A percentile compares a stretch with the other conserved stretches of the same genome.
phyloP scores from a whole-genome alignment of 345 rosid genomes.

The Boechera stricta region DNA sequence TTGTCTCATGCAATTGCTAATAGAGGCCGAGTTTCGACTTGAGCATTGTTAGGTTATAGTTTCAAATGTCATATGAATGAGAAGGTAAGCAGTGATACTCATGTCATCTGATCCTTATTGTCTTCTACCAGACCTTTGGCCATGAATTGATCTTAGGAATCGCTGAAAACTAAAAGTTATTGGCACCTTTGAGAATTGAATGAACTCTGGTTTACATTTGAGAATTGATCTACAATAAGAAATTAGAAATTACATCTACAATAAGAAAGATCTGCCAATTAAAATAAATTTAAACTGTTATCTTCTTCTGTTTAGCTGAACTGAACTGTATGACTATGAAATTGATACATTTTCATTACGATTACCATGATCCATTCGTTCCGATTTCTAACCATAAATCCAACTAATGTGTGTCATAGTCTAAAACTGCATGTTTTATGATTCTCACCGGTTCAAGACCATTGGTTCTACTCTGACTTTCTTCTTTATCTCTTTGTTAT shows the following conservation, averaged over 20 bases:
- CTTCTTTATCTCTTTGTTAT: neutral
- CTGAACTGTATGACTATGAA: neutral
- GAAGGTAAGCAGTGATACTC: too few species aligned
- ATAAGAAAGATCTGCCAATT: neutral
- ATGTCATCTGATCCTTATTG: too few species aligned
- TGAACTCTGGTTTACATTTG: neutral
- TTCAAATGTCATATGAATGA: neutral
- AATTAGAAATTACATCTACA: neutral
- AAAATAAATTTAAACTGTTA: too few species aligned
- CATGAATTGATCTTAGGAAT: neutral
- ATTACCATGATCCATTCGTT: too few species aligned
- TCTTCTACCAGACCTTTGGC: neutral
- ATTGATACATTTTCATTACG: neutral
- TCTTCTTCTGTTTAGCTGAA: neutral
- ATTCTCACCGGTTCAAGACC: too few species aligned
- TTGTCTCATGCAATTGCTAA: neutral
- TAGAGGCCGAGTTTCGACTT: neutral
- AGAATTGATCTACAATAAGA: neutral
- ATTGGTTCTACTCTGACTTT: neutral
- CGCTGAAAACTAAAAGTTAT: neutral
- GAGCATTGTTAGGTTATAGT: neutral
- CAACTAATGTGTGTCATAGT: too few species aligned
- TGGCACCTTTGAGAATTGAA: neutral
- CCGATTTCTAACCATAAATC: too few species aligned
- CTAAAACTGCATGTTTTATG: too few species aligned